phyloP scores from a whole-genome alignment of 345 rosid genomes.

The Eutrema japonicum region DNA sequence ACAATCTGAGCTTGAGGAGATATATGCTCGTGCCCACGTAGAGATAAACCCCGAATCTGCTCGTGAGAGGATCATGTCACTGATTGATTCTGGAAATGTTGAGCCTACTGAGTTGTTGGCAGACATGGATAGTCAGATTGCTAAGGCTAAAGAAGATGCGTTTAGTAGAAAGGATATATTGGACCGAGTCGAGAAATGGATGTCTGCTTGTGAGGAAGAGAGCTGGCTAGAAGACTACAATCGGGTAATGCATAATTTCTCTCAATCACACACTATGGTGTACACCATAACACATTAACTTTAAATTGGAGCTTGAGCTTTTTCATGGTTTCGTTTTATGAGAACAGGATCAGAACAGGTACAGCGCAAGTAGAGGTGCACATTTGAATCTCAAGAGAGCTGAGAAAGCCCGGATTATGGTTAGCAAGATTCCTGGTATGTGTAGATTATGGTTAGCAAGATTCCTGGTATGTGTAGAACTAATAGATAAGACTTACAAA shows the following conservation, averaged over 20 bases:
- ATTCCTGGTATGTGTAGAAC: slow-evolving; percentile 72
- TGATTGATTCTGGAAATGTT: slow-evolving; percentile 83
- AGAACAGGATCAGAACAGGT: slow-evolving; percentile 95
- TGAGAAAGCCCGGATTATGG: slow-evolving; percentile 88
- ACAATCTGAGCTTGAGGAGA: slow-evolving; percentile 96
- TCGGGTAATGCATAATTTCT: slow-evolving; percentile 55
- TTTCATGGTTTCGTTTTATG: slow-evolving; percentile 20
- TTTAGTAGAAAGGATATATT: slow-evolving; percentile 91
- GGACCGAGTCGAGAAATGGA: slow-evolving; percentile 99
- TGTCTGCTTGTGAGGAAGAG: slow-evolving; percentile 99
- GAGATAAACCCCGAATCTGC: slow-evolving; percentile 85
- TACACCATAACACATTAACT: slow-evolving; percentile 13
- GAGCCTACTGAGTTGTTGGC: slow-evolving; percentile 93
- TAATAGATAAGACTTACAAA: background rate
- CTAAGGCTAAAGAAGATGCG: slow-evolving; percentile 86
- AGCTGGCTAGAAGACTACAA: slow-evolving; percentile 99
- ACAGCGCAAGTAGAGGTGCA: slow-evolving; percentile 95
- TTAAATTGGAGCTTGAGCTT: slow-evolving; percentile 9
- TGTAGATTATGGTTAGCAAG: slow-evolving; percentile 76
- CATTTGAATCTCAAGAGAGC: slow-evolving; percentile 99
- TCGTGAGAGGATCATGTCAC: slow-evolving; percentile 81
- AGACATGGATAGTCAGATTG: slow-evolving; percentile 92
- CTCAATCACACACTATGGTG: background rate
- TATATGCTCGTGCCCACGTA: slow-evolving; percentile 73
- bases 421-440: slow-evolving; percentile 95